Evolutionary conservation across 129 eudicot genomes (phyloP).

Genomic region (Tanacetum coccineum): DNA sequence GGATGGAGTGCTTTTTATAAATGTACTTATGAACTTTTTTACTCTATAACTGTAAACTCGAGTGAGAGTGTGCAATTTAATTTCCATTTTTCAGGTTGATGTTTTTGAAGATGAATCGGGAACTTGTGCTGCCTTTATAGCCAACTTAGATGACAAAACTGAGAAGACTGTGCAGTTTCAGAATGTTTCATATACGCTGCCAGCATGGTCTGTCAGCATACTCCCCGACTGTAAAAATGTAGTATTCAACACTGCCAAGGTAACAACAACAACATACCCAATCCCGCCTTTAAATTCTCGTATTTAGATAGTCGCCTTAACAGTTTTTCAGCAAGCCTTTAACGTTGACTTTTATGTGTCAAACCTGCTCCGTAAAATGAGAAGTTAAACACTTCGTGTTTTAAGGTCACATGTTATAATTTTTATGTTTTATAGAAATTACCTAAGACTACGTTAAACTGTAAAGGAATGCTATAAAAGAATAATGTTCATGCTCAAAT

Average conservation of each 20-base stretch:
- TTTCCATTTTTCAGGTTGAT: slow-evolving; percentile 54
- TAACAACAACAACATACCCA: too few species aligned
- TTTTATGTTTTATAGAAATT: not conserved
- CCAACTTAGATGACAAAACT: slow-evolving; percentile 75
- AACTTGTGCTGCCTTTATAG: slow-evolving; percentile 83
- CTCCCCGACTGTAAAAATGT: slow-evolving; percentile 97
- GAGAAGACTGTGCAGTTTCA: slow-evolving; percentile 61
- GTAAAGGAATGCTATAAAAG: not conserved
- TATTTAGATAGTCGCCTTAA: not conserved
- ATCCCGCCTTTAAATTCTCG: not conserved
- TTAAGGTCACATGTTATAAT: not conserved
- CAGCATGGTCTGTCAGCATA: slow-evolving; percentile 99
- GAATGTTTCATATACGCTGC: slow-evolving; percentile 67
- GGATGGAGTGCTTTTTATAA: not conserved
- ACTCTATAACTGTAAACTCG: slow-evolving; percentile 2
- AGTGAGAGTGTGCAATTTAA: not conserved
- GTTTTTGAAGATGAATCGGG: slow-evolving; percentile 66
- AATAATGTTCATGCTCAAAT: slow-evolving; percentile 1
- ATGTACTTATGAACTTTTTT: not conserved
- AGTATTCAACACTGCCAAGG: slow-evolving; percentile 92
- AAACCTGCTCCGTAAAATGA: slow-evolving; percentile 5
- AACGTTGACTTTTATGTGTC: slow-evolving; percentile 12
- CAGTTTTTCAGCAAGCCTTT: not conserved
- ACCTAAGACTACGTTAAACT: not conserved
- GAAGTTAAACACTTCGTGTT: not conserved